Percentiles rank a stretch among this genome's conserved stretches.
These are phyloP conservation scores for Fusarium pseudocircinatum DNA, from an alignment of 2,329 filamentous ascomycete species.

Conservation along the genomic window DNA sequence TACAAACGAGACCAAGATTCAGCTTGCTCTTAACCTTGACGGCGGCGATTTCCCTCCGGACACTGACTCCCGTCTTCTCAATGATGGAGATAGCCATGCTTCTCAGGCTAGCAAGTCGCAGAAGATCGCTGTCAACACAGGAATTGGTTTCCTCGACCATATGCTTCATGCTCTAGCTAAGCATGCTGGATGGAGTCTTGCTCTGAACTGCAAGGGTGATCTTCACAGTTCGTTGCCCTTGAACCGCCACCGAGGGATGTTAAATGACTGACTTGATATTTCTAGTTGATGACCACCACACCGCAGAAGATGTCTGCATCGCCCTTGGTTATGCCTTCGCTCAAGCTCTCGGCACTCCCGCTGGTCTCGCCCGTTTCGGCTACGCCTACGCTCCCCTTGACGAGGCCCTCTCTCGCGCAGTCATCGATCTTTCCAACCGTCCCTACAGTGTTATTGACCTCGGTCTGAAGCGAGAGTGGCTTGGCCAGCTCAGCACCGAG, in stretches of 20 bases:
- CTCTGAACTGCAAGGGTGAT: conserved; percentile 85
- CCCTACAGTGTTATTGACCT: conserved; percentile 87
- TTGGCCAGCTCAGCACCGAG: conserved; percentile 91
- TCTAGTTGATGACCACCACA: conserved; percentile 97
- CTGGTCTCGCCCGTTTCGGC: conserved; percentile 89
- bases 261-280: conserved; percentile 23
- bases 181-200: conserved; percentile 93
- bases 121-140: conserved; percentile 87
- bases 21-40: conserved; percentile 91
- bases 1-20: conserved; percentile 98
- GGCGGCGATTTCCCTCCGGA: conserved; percentile 80
- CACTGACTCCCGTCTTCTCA: conserved; percentile 65
- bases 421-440: conserved; percentile 93
- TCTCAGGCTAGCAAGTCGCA: conserved; percentile 86
- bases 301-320: conserved; percentile 93
- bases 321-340: conserved; percentile 89
- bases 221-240: conserved; percentile 78
- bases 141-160: conserved; percentile 97
- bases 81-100: conserved; percentile 73
- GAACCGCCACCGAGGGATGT: not conserved
- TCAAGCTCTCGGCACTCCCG: conserved; percentile 77
- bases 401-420: conserved; percentile 91
- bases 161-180: conserved; percentile 98
- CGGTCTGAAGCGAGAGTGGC: conserved; percentile 88
- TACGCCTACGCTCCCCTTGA: conserved; percentile 93